phyloP scores from a whole-genome alignment of 163 green algal genomes.

The Trebouxia gelatinosa region DNA sequence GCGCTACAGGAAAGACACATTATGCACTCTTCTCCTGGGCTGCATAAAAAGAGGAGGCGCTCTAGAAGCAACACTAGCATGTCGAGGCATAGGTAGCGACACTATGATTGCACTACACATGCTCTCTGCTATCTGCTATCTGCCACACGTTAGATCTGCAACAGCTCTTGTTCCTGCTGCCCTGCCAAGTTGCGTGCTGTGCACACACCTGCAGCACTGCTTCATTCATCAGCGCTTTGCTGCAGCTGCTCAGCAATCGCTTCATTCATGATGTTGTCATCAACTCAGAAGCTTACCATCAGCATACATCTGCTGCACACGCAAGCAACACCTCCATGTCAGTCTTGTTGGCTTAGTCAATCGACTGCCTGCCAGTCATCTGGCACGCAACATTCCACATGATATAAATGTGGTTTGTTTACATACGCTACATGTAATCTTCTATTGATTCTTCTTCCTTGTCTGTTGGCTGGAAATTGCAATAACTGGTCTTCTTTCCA shows the following conservation, averaged over 20 bases:
- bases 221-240: too few relatives aligned
- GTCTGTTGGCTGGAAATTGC: too few relatives aligned
- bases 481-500: neutral
- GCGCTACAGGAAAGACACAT: slow-evolving; percentile 37
- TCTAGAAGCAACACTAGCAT: slow-evolving; percentile 40
- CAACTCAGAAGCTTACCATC: neutral
- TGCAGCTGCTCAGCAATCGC: neutral
- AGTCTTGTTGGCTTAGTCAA: neutral
- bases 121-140: neutral
- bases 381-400: neutral
- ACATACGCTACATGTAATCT: neutral
- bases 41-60: slow-evolving; percentile 34
- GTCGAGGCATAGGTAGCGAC: slow-evolving; percentile 38
- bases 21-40: slow-evolving; percentile 37
- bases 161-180: neutral
- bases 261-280: neutral
- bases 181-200: neutral
- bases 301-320: neutral
- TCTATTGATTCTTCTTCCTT: too few relatives aligned
- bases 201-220: too few relatives aligned
- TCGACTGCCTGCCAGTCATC: neutral
- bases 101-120: neutral
- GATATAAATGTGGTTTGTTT: neutral
- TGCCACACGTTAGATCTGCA: neutral
- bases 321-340: neutral